Evolutionary conservation across 2,329 filamentous ascomycete genomes (phyloP).

Genomic region (Diaporthe citrichinensis): DNA sequence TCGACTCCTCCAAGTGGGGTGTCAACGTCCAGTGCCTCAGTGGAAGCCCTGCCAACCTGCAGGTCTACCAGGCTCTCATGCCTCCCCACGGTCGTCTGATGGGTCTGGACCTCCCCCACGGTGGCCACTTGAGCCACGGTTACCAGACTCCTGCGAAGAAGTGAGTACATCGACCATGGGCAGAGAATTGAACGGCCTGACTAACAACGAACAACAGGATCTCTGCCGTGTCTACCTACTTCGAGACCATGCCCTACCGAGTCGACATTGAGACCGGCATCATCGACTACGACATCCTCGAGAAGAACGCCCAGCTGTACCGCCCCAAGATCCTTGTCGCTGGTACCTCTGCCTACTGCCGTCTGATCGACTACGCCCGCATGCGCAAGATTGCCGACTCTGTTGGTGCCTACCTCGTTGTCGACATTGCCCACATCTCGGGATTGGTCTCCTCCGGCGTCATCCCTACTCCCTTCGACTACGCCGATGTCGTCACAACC

Average conservation of each 20-base stretch:
- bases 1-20: slow-evolving; percentile 92
- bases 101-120: slow-evolving; percentile 95
- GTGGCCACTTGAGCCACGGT: slow-evolving; percentile 94
- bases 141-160: slow-evolving; percentile 98
- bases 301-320: slow-evolving; percentile 92
- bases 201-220: slow-evolving; percentile 67
- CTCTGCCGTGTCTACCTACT: slow-evolving; percentile 98
- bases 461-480: slow-evolving; percentile 91
- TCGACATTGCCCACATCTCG: slow-evolving; percentile 99
- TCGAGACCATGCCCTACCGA: slow-evolving; percentile 98
- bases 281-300: slow-evolving; percentile 95
- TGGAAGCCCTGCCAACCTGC: slow-evolving; percentile 95
- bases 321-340: slow-evolving; percentile 96
- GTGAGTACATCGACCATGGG: slow-evolving; percentile 60
- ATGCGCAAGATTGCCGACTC: slow-evolving; percentile 97
- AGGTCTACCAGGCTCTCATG: slow-evolving; percentile 98
- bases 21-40: slow-evolving; percentile 97
- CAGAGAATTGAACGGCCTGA: neutral
- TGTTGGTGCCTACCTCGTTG: slow-evolving; percentile 93
- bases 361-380: slow-evolving; percentile 94
- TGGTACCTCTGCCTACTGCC: slow-evolving; percentile 98
- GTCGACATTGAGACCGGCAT: slow-evolving; percentile 91
- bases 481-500: slow-evolving; percentile 97
- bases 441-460: slow-evolving; percentile 94
- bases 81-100: slow-evolving; percentile 95